Percentiles rank a stretch among this genome's conserved stretches.
phyloP scores from a whole-genome alignment of 352 stramenopile species.

The Pythium dissimile region DNA sequence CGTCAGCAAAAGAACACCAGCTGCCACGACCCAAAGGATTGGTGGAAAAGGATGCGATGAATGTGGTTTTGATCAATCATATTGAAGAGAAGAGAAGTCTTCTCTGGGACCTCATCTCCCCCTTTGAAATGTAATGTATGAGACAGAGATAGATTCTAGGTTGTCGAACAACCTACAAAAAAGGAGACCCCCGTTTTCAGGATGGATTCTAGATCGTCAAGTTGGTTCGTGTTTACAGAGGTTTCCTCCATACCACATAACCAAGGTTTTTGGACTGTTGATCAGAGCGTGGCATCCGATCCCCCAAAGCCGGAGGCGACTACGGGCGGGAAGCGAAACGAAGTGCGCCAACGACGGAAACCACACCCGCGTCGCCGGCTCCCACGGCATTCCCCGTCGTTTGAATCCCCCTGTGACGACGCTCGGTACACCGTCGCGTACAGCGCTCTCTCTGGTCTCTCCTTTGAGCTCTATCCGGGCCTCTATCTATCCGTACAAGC shows the following conservation, averaged over 20 bases:
- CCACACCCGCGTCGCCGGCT: not conserved
- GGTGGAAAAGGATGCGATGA: not conserved
- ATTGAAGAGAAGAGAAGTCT: not conserved
- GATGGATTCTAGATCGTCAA: not conserved
- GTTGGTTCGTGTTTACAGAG: not conserved
- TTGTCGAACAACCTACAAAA: slow-evolving; percentile 8
- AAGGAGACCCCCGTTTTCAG: not conserved
- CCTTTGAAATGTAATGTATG: slow-evolving; percentile 16
- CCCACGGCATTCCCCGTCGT: not conserved
- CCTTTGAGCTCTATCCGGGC: not conserved
- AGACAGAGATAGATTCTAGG: slow-evolving; percentile 18
- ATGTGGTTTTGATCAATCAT: not conserved
- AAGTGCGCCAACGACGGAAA: slow-evolving; percentile 5
- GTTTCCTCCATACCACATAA: not conserved
- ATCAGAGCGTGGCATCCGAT: slow-evolving; percentile 13
- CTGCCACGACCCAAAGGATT: not conserved
- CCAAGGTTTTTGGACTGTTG: slow-evolving; percentile 10
- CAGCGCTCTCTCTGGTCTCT: not conserved
- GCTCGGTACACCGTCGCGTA: no score
- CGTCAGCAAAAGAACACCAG: slow-evolving; percentile 13
- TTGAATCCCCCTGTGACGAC: no score
- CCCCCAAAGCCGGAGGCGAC: not conserved
- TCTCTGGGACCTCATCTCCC: not conserved
- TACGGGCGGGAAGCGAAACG: slow-evolving; percentile 12
- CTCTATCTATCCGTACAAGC: not conserved